Conservation (phyloP, 179 eudicot genomes). For the Nepenthes alata region DNA sequence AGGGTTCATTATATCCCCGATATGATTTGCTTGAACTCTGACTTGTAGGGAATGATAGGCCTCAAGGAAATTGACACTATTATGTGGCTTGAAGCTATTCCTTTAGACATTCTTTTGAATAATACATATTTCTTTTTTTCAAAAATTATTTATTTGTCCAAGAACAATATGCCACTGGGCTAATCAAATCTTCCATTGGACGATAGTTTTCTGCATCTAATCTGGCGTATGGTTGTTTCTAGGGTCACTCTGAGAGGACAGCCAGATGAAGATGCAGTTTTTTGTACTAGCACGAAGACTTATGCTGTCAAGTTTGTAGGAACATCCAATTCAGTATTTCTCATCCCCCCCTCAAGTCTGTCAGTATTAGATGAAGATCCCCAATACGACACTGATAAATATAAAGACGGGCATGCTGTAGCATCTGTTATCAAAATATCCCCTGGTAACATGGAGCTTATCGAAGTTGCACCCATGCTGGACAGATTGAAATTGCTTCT, state of each 20-base stretch:
- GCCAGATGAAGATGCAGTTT: conserved; percentile 76
- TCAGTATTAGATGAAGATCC: conserved; percentile 11
- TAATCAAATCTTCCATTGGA: neutral
- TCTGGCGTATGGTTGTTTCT: neutral
- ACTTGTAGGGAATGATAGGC: too few relatives aligned
- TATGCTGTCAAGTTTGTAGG: conserved; percentile 78
- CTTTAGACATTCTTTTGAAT: too few relatives aligned
- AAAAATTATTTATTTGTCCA: too few relatives aligned
- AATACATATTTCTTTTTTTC: too few relatives aligned
- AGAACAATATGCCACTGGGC: neutral
- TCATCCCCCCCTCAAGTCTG: conserved; percentile 59
- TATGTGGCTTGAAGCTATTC: too few relatives aligned
- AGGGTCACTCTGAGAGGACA: conserved; percentile 82
- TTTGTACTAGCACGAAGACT: conserved; percentile 74
- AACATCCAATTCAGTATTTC: conserved; percentile 72
- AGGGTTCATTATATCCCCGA: too few relatives aligned
- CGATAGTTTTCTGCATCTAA: neutral
- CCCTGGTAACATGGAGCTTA: conserved; percentile 66
- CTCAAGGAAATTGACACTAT: too few relatives aligned
- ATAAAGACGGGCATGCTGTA: conserved; percentile 15
- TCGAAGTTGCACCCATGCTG: conserved; percentile 74
- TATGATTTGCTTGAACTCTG: too few relatives aligned
- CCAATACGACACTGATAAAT: conserved; percentile 11
- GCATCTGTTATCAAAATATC: conserved; percentile 69
- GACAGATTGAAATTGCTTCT: conserved; percentile 71